Base-by-base conservation (phyloP, 805 yeast genomes). In the Cyberlindnera mrakii region DNA sequence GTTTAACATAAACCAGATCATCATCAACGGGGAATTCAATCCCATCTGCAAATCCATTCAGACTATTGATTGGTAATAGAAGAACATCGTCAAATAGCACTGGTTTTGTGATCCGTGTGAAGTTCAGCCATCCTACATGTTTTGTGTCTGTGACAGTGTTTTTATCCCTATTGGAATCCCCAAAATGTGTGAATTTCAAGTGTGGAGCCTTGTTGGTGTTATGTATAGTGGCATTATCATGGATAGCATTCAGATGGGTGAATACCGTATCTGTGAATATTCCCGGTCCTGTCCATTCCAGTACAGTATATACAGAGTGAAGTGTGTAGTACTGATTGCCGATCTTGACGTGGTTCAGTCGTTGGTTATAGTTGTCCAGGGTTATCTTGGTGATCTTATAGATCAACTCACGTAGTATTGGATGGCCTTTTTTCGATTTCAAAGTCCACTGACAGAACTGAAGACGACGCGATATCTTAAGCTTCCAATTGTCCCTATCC, bases 381-480 rank as follows among this genome's bases (percentile, higher is more conserved):
- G 84, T 78, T 6, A 67, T 59, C 45, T 75, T 75, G 1, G 74
- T 74, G 46, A 79, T 79, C 39, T 62, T 64, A 17, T 79, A 72
- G 44, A 79, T 78, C 37, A 77, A 57, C 49, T 78, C 82, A 44
- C 80, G 68, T 42, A 78, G 65, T 13, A 78, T 64, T 7, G 84
- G 84, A 55, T 79, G 84, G n/a, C 82, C 80, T 4, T 78, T 75
- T 52, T 76, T 78, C 30, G 79, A 67, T 57, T 77, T 80, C 41
- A 79, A 65, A 10, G 80, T 71, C 71, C 81, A 79, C 54, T 79
- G 83, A 40, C 80, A 78, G 52, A 78, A 75, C 54, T 79, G 83
- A 35, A 79, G 59, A 52, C 84, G 66, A 57, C 83, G 65, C 19
- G 71, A 68, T 52, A 69, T 64, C 51, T 74, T 71, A 46, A 67